phyloP scores from a whole-genome alignment of 2,329 filamentous ascomycete species.

The Paracorniculantispora psalliotae region DNA sequence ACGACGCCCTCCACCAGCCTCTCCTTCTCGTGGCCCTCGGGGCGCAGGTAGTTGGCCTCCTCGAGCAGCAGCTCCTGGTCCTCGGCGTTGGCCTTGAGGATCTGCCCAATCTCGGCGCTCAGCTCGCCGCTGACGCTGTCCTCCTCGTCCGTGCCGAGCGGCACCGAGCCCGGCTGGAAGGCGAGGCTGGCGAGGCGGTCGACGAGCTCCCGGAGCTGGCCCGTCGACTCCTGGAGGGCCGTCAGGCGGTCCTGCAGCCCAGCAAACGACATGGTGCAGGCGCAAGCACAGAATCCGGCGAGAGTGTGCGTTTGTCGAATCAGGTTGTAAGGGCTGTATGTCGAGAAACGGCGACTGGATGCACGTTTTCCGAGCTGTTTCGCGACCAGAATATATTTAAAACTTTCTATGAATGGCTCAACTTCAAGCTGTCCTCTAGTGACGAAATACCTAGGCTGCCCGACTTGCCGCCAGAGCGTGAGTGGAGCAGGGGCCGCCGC shows the following conservation, averaged over 20 bases:
- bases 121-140: conserved; percentile 64
- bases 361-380: no score
- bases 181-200: conserved; percentile 52
- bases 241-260: conserved; percentile 56
- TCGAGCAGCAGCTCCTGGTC: conserved; percentile 76
- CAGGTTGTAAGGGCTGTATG: no score
- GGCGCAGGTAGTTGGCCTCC: conserved; percentile 66
- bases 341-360: no score
- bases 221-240: conserved; percentile 56
- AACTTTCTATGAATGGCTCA: no score
- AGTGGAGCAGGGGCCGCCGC: background rate
- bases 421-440: conserved; percentile 8
- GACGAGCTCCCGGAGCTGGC: conserved; percentile 55
- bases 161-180: conserved; percentile 54
- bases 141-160: conserved; percentile 44
- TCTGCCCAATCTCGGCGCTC: conserved; percentile 72
- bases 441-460: conserved; percentile 11
- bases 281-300: background rate
- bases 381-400: no score
- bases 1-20: conserved; percentile 62
- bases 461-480: background rate
- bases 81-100: conserved; percentile 72
- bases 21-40: conserved; percentile 53
- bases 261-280: conserved; percentile 48
- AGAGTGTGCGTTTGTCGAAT: no score